Conservation (phyloP, 2,329 filamentous ascomycete species). For the Fusarium sp. region DNA sequence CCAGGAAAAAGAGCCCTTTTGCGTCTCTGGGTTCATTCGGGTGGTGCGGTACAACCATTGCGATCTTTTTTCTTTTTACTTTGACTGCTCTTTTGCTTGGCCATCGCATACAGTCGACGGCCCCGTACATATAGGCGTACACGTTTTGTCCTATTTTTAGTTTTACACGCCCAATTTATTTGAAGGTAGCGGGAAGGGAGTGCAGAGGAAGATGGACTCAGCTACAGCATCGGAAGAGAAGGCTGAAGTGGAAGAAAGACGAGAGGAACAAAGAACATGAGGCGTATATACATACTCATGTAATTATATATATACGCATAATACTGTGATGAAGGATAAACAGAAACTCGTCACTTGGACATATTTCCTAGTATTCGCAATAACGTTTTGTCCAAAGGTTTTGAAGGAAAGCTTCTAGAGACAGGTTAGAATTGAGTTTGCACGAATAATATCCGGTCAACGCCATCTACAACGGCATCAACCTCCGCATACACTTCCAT, state of each 20-base stretch:
- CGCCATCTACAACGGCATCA: neutral
- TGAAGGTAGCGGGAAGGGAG: neutral
- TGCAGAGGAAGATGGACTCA: neutral
- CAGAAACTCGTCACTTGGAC: conserved; percentile 23
- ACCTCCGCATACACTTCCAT: no score
- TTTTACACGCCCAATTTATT: neutral
- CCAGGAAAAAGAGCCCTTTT: conserved; percentile 26
- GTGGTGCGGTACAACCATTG: conserved; percentile 8
- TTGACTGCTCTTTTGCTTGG: conserved; percentile 4
- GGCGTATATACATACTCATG: conserved; percentile 39
- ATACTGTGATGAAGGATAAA: conserved; percentile 36
- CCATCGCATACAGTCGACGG: conserved; percentile 13
- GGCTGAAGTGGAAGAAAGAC: neutral
- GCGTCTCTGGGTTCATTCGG: conserved; percentile 18
- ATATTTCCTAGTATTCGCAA: neutral
- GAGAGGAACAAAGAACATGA: neutral
- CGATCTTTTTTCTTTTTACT: neutral
- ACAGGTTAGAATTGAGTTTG: neutral
- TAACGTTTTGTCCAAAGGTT: neutral
- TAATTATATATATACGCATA: conserved; percentile 42
- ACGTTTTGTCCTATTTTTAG: conserved; percentile 27
- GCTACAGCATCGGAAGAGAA: conserved; percentile 12
- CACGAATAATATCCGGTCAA: neutral
- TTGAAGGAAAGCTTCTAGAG: neutral
- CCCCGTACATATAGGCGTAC: conserved; percentile 22